These are phyloP conservation scores for Lophiotrema nucula DNA, from an alignment of 495 filamentous ascomycete genomes.

Conservation along the genomic window DNA sequence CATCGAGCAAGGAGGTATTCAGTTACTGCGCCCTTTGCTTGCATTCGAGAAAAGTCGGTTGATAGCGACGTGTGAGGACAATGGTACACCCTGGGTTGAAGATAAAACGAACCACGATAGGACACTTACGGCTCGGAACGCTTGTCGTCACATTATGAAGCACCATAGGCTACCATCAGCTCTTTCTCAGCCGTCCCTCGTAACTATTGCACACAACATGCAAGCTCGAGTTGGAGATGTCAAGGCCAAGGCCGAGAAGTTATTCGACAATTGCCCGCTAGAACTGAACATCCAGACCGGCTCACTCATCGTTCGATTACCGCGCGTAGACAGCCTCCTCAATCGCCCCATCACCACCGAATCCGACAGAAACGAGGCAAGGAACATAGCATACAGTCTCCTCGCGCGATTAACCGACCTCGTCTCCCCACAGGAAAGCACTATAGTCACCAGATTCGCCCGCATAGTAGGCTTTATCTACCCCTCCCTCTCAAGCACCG, in stretches of 20 bases:
- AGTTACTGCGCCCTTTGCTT: slow-evolving; percentile 73
- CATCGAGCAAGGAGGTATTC: slow-evolving; percentile 67
- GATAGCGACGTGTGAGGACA: slow-evolving; percentile 66
- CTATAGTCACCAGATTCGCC: not conserved
- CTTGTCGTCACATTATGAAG: slow-evolving; percentile 63
- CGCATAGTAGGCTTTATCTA: slow-evolving; percentile 8
- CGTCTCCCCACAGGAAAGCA: not conserved
- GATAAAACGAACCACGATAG: slow-evolving; percentile 82
- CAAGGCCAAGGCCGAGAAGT: slow-evolving; percentile 27
- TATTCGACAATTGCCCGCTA: slow-evolving; percentile 18
- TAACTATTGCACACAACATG: slow-evolving; percentile 52
- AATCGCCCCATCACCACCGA: slow-evolving; percentile 7
- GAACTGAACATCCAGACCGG: slow-evolving; percentile 23
- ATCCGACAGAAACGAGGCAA: slow-evolving; percentile 8
- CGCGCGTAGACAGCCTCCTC: slow-evolving; percentile 6
- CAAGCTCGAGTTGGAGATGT: slow-evolving; percentile 35
- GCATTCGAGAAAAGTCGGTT: slow-evolving; percentile 68
- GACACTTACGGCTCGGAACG: slow-evolving; percentile 75
- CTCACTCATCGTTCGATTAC: slow-evolving; percentile 24
- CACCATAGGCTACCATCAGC: slow-evolving; percentile 64
- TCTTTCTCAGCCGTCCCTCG: slow-evolving; percentile 62
- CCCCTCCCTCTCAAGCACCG: not conserved
- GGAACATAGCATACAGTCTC: slow-evolving; percentile 15
- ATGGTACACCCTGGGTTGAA: slow-evolving; percentile 70
- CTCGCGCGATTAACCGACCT: slow-evolving; percentile 7